Conservation (phyloP, 2,329 filamentous ascomycete species). For the Colletotrichum costaricense region DNA sequence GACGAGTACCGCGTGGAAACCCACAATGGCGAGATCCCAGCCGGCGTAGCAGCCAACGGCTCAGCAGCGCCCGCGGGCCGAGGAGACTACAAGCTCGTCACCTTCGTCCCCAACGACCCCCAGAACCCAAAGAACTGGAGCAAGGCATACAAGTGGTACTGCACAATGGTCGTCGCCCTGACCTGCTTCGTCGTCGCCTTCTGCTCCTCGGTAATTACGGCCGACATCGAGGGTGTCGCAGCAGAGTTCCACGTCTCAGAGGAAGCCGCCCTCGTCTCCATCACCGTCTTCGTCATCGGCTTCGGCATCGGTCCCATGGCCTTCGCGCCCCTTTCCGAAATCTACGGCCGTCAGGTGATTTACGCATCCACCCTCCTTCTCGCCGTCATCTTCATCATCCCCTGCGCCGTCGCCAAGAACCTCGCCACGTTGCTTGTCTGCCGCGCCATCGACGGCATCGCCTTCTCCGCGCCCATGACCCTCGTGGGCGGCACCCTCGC, state of each 20-base stretch:
- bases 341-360: conserved; percentile 77
- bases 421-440: conserved; percentile 81
- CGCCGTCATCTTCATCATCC: conserved; percentile 83
- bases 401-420: conserved; percentile 81
- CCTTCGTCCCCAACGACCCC: conserved; percentile 76
- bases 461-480: conserved; percentile 88
- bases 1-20: conserved; percentile 76
- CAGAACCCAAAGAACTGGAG: conserved; percentile 90
- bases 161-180: conserved; percentile 84
- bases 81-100: conserved; percentile 63
- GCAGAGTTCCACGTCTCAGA: conserved; percentile 75
- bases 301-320: conserved; percentile 85
- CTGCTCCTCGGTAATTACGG: conserved; percentile 80
- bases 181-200: conserved; percentile 82
- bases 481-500: conserved; percentile 85
- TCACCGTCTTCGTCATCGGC: conserved; percentile 83
- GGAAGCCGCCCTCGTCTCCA: conserved; percentile 78
- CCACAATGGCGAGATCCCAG: conserved; percentile 69
- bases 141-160: conserved; percentile 83
- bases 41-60: conserved; percentile 41
- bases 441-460: conserved; percentile 83
- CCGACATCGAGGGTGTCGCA: conserved; percentile 74
- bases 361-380: conserved; percentile 76
- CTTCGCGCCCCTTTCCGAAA: conserved; percentile 83
- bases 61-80: conserved; percentile 22